Evolutionary conservation across 352 stramenopile genomes (phyloP), one percentile per base, ranked within the genome.

Genomic region (Phytophthora tubulina): DNA sequence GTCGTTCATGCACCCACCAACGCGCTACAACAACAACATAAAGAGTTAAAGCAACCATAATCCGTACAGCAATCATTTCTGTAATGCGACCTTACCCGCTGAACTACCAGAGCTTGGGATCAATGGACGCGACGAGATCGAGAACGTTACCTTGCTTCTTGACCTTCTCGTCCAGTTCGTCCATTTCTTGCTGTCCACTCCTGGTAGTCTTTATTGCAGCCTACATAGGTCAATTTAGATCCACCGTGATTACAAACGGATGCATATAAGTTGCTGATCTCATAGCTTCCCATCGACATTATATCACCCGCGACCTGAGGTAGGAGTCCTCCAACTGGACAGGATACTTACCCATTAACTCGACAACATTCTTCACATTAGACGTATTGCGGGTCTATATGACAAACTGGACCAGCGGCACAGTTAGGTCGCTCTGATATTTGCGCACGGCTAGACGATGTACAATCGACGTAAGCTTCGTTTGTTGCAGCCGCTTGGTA

Each of bases 301-400:
- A 17, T 6, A 67, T 39, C 2, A n/a, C 53, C 1, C 41, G 38
- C n/a, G 51, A 14, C 32, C 49, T 13, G 0, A 72, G 27, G 11
- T 58, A 67, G 1, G 49, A n/a, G 6, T 67, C 56, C 17, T 72
- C 56, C 14, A 67, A 38, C 15, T 66, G 58, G 10, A 72, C 38
- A 9, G 45, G 55, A 51, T 72, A 67, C 0, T 27, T 41, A 10
- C 57, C 41, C 39, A 67, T 31, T 15, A 72, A 67, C 5, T 67
- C 41, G 4, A 52, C 30, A 0, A 72, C 49, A 9, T n/a, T 15
- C 14, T 67, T 72, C 3, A 72, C 15, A 41, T 67, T 67, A 0
- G 55, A 8, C 1, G 57, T 63, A 30, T 50, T 42, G 5, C 56
- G 38, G 32, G 49, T 21, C 65, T 42, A 67, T 9, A 17, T 0